Base-by-base conservation (phyloP, 164 flowering plant species). In the Piper longum region DNA sequence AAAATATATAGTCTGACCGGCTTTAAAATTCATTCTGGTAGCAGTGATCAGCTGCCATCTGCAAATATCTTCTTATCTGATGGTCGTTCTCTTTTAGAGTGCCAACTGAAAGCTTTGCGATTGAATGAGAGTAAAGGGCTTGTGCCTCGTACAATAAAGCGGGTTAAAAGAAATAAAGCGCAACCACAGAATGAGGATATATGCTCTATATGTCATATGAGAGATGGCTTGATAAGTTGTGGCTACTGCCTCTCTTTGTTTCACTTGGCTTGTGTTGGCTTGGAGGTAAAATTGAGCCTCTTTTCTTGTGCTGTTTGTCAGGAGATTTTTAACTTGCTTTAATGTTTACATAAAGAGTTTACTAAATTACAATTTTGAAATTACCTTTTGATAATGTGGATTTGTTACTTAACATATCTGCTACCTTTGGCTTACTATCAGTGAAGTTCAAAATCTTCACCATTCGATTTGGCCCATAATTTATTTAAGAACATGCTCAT, bases 61-160 rank as follows among this genome's bases (percentile, higher is more conserved):
- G 85, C 82, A 26, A 70, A 78, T 68, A 86, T 93, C 5, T 83
- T 79, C 72, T 64, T 90, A 75, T 78, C 75, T 62, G 86, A 90
- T 79, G 97, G 95, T 2, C 83, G 86, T 77, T 90, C 97, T 67
- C 74, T 93, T 59, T 43, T 81, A 58, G 84, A 88, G 11, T 90
- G 96, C 72, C 86, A 82, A 70, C 64, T 52, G 69, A 73, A 85
- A 71, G 26, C 83, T 18, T n/a, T 70, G 43, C 54, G 48, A 16
- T 56, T 60, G 42, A 63, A n/a, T 43, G 62, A 68, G 41, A 57
- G 17, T 8, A 62, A 60, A 40, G 63, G 72, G 43, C 55, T 58
- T 9, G 16, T 1, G 62, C 62, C 62, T 43, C 63, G 66, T 51
- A 16, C 66, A 43, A 26, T 12, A 8, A 18, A 52, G 66, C 64